Evolutionary conservation across 768 basidiomycete genomes (phyloP).

Genomic region (Phylloporus sp.): DNA sequence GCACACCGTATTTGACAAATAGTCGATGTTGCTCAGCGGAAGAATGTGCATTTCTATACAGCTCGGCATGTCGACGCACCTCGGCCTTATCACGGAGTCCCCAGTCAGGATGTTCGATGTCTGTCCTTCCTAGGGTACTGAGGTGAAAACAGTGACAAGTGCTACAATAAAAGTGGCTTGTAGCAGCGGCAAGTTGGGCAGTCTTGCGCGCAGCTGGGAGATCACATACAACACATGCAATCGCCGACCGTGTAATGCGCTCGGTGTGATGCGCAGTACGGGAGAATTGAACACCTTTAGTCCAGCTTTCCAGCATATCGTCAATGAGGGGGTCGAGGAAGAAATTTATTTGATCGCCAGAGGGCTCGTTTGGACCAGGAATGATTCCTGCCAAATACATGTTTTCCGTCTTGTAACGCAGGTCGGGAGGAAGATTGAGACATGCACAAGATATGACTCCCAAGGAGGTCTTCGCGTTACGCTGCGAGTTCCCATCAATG

Average conservation of each 20-base stretch:
- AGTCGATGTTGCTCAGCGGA: neutral
- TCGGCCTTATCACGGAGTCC: neutral
- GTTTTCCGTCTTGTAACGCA: slow-evolving; percentile 33
- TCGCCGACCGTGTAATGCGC: slow-evolving; percentile 7
- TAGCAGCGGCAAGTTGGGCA: slow-evolving; percentile 19
- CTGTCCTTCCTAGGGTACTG: slow-evolving; percentile 1
- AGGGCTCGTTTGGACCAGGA: slow-evolving; percentile 29
- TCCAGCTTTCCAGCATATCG: slow-evolving; percentile 15
- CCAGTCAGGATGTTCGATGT: neutral
- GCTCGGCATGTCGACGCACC: neutral
- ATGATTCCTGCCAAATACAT: slow-evolving; percentile 31
- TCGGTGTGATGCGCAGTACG: slow-evolving; percentile 9
- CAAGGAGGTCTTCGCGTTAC: slow-evolving; percentile 25
- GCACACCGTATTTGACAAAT: slow-evolving; percentile 4
- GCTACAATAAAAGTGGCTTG: slow-evolving; percentile 29
- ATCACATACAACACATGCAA: slow-evolving; percentile 25
- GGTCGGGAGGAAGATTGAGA: slow-evolving; percentile 31
- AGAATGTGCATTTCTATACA: neutral
- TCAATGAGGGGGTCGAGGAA: slow-evolving; percentile 30
- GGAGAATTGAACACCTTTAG: slow-evolving; percentile 2
- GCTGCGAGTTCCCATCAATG: slow-evolving; percentile 22
- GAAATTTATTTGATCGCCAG: slow-evolving; percentile 27
- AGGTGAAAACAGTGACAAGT: slow-evolving; percentile 23
- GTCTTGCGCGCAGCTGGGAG: slow-evolving; percentile 31
- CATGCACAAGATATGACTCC: slow-evolving; percentile 33